Evolutionary conservation across 1,284 basidiomycete genomes (phyloP).

Genomic region (Peniophora sp.): DNA sequence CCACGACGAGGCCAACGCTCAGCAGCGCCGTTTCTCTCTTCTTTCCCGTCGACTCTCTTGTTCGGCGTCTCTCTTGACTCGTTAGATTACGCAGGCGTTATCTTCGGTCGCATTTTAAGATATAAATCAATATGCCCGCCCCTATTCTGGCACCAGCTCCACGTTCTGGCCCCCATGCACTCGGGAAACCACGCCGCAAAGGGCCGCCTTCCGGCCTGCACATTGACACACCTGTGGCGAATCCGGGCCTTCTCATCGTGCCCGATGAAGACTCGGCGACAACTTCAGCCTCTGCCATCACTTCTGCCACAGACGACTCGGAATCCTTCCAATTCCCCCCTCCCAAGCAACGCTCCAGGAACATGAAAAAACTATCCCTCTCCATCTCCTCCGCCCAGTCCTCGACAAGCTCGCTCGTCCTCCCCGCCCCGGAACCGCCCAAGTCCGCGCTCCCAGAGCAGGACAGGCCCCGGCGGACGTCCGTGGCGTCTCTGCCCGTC

Average conservation of each 20-base stretch:
- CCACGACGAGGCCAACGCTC: no score
- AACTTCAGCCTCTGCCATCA: slow-evolving; percentile 40
- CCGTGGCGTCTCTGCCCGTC: slow-evolving; percentile 56
- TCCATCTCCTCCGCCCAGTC: slow-evolving; percentile 54
- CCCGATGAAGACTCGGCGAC: slow-evolving; percentile 36
- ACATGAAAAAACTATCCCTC: slow-evolving; percentile 72
- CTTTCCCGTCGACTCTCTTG: slow-evolving; percentile 21
- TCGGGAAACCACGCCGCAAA: slow-evolving; percentile 37
- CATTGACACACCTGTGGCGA: slow-evolving; percentile 45
- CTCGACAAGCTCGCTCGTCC: slow-evolving; percentile 41
- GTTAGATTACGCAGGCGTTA: slow-evolving; percentile 6
- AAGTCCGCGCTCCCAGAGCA: slow-evolving; percentile 17
- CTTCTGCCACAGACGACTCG: slow-evolving; percentile 45
- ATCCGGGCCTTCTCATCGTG: slow-evolving; percentile 40
- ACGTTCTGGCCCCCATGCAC: slow-evolving; percentile 12
- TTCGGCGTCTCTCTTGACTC: slow-evolving; percentile 13
- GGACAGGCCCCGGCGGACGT: slow-evolving; percentile 46
- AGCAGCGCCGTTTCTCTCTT: slow-evolving; percentile 9
- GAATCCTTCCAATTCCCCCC: slow-evolving; percentile 37
- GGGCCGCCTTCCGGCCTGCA: slow-evolving; percentile 50
- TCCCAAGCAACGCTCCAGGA: slow-evolving; percentile 40
- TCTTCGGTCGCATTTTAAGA: slow-evolving; percentile 13
- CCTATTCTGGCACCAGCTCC: slow-evolving; percentile 30
- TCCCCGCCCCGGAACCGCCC: slow-evolving; percentile 19
- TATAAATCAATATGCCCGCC: slow-evolving; percentile 43